These are phyloP conservation scores for Collybia sordida DNA, from an alignment of 768 basidiomycete genomes.

Conservation along the genomic window DNA sequence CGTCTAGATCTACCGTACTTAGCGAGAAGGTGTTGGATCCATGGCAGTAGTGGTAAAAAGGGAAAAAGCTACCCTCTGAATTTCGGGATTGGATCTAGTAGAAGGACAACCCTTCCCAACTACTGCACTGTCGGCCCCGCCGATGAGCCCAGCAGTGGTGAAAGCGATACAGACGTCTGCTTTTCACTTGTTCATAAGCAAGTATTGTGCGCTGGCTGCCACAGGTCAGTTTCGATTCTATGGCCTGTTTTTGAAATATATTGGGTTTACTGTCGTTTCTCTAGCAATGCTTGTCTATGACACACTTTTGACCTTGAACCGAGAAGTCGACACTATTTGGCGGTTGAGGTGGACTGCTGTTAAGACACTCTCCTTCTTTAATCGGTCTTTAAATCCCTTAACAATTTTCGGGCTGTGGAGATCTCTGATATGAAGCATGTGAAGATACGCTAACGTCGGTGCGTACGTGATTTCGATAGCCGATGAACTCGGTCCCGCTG, in stretches of 20 bases:
- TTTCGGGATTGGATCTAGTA: too few relatives aligned
- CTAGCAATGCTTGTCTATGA: constrained; percentile 15
- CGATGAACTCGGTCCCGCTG: neutral
- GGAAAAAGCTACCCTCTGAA: too few relatives aligned
- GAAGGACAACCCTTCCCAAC: too few relatives aligned
- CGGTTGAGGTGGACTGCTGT: constrained; percentile 12
- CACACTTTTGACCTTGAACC: constrained; percentile 9
- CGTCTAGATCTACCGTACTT: too few relatives aligned
- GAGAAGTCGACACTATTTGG: constrained; percentile 13
- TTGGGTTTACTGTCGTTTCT: neutral
- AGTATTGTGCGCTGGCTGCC: constrained; percentile 11
- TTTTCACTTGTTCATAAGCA: constrained; percentile 11
- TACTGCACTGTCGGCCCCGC: constrained; percentile 3
- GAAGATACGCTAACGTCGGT: constrained; percentile 8
- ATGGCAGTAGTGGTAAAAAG: too few relatives aligned
- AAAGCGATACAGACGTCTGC: constrained; percentile 6
- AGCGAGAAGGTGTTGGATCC: too few relatives aligned
- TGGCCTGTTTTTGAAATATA: too few relatives aligned
- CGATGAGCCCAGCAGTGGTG: constrained; percentile 6
- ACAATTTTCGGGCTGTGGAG: neutral
- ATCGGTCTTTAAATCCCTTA: constrained; percentile 4
- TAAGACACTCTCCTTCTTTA: constrained; percentile 12
- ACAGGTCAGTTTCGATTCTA: neutral
- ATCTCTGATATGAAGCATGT: neutral
- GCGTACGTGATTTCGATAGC: constrained; percentile 6